Evolutionary conservation across 139 green algal genomes (phyloP).

Genomic region (Astrephomene gubernaculifera): DNA sequence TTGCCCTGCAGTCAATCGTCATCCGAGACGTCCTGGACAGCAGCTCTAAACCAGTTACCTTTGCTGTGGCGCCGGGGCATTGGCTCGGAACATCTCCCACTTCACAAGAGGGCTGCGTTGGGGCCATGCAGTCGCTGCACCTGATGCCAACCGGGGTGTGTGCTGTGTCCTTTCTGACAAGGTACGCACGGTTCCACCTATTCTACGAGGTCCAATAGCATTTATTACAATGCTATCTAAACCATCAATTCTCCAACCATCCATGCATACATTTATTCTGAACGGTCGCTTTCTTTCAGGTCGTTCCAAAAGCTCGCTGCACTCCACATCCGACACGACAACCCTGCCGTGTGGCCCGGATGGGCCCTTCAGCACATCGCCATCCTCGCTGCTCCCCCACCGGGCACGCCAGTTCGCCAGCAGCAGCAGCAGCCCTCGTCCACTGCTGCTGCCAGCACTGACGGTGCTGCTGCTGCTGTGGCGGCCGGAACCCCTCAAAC

Average conservation of each 20-base stretch:
- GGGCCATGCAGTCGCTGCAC: slow-evolving; percentile 23
- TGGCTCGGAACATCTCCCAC: slow-evolving; percentile 12
- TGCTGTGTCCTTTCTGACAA: slow-evolving; percentile 26
- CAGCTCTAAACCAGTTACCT: not conserved
- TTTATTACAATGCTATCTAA: too few relatives aligned
- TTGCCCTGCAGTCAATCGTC: not conserved
- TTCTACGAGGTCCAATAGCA: too few relatives aligned
- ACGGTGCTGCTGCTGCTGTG: not conserved
- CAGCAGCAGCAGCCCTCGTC: not conserved
- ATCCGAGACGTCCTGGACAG: not conserved
- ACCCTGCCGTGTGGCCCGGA: not conserved
- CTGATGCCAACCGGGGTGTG: slow-evolving; percentile 1
- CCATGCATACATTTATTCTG: too few relatives aligned
- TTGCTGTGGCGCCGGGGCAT: not conserved
- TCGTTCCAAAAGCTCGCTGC: not conserved
- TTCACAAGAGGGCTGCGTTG: not conserved
- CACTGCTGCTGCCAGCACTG: not conserved
- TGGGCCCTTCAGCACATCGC: not conserved
- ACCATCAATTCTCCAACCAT: too few relatives aligned
- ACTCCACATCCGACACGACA: slow-evolving; percentile 28
- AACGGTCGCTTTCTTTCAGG: slow-evolving; percentile 21
- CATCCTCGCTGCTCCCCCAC: not conserved
- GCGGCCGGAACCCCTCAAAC: not conserved
- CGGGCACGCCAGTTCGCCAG: not conserved
- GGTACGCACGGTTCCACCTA: too few relatives aligned